Evolutionary conservation across 1,284 basidiomycete species (phyloP), one percentile per base, ranked within the genome.

Genomic region (Ceratobasidium sp.): DNA sequence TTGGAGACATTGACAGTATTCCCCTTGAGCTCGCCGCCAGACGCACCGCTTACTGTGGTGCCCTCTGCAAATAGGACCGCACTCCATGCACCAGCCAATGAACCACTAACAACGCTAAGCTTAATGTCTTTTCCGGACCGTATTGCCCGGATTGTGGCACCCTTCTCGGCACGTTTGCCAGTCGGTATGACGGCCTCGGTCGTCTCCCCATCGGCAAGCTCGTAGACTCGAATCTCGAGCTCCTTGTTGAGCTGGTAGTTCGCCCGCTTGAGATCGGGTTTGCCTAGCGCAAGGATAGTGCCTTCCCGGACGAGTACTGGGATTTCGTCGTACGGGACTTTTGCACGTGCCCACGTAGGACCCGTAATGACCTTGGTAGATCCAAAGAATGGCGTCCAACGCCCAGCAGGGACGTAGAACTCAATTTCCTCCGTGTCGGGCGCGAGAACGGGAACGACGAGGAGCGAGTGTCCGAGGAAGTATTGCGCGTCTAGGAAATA

Each of bases 401-500:
- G 80, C 9, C 88, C 88, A 1, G 81, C 81, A 25, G 88, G 88
- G 66, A 91, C 77, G 77, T 90, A 90, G 75, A 86, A 90, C 71
- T 86, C 83, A 0, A 82, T 80, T 70, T 84, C 82, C 74, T 87
- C 83, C 29, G 80, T 80, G 64, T 81, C 76, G 19, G 84, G 80
- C 2, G 84, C 84, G 72, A 90, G 85, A 1, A 90, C 87, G 2
- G 88, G 88, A n/a, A 87, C 88, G 57, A 90, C 85, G 44, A 90
- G 85, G 19, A 91, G 80, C 19, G 80, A 84, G 3, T 85, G 85
- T 0, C 88, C 88, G 68, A 90, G 76, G 86, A 88, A 87, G 83
- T 87, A 78, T 86, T 79, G 87, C 69, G 82, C 80, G 76, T 90
- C 88, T 41, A 90, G 83, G 74, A 82, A 78, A 69, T 86, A 84